Percentiles rank a stretch among this genome's conserved stretches.
Conservation (phyloP, 306 rosid genomes). For the Vigna angularis region DNA sequence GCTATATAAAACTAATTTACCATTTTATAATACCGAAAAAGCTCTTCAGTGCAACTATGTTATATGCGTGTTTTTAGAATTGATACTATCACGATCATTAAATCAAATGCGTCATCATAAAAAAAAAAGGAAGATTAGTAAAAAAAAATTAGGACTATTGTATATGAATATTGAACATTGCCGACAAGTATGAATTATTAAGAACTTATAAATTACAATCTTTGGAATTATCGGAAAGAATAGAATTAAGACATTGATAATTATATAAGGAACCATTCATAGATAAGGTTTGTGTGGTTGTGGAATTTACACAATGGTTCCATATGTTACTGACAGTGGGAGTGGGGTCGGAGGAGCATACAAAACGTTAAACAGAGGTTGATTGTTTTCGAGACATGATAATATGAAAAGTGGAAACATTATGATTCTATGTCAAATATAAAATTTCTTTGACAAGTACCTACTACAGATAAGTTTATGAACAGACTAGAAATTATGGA, state of each 20-base stretch:
- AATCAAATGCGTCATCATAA: no score
- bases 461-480: no score
- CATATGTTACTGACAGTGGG: background rate
- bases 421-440: no score
- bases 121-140: background rate
- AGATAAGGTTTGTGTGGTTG: constrained; percentile 29
- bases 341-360: constrained; percentile 13
- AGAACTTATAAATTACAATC: background rate
- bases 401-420: background rate
- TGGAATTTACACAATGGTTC: constrained; percentile 18
- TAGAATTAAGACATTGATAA: background rate
- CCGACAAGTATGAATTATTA: background rate
- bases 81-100: no score
- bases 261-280: background rate
- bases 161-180: background rate
- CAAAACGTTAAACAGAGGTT: background rate
- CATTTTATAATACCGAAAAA: no score
- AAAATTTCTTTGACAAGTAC: no score
- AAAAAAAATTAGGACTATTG: background rate
- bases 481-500: no score
- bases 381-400: background rate
- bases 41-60: no score
- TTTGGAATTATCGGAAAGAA: constrained; percentile 9
- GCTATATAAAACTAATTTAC: no score
- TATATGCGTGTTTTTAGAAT: no score